Evolutionary conservation across 2,329 filamentous ascomycete species (phyloP), one percentile per base, ranked within the genome.

Genomic region (Neonectria punicea): DNA sequence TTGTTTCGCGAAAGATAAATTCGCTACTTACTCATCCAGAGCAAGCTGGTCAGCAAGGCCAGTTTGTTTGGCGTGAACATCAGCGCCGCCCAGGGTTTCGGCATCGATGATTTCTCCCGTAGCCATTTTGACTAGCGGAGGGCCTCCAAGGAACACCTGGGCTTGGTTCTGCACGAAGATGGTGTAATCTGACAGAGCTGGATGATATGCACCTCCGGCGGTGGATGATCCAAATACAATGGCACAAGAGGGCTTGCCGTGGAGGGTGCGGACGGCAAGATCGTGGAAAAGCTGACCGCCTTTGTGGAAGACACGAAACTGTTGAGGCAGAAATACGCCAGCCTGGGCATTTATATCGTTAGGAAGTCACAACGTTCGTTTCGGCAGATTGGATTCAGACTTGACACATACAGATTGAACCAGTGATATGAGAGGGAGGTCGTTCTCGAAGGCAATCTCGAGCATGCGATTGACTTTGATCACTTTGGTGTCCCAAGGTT

Each of bases 61-160:
- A 5, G 81, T 83, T 0, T 77, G 63, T 1, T 73, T 78, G 1
- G 76, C 78, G 65, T 83, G 81, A 14, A 82, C 76, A 18, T 76
- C 73, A 3, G 81, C 81, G 14, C 82, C 81, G 5, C 82, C 81
- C 1, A 84, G 72, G 46, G 74, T 75, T 60, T 83, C 82, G 0
- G 82, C 79, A 1, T 72, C 79, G 20, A 81, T 77, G 0, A 79
- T 66, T 55, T 84, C 81, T 2, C 82, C 81, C 0, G 81, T 84
- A 0, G 82, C 81, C 81, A 83, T 83, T 63, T 83, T 82, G 1
- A 83, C 81, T 8, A 83, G 73, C 0, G 82, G 82, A 0, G 82
- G 82, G 0, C 82, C 81, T 7, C 77, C 82, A 1, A 83, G 74
- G 54, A 83, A 84, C 0, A 79, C 80, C 59, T 83, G 81, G 0